A percentile compares a stretch with the other conserved stretches of the same genome.
phyloP scores from a whole-genome alignment of 495 filamentous ascomycete species.

The Daldinia loculata region DNA sequence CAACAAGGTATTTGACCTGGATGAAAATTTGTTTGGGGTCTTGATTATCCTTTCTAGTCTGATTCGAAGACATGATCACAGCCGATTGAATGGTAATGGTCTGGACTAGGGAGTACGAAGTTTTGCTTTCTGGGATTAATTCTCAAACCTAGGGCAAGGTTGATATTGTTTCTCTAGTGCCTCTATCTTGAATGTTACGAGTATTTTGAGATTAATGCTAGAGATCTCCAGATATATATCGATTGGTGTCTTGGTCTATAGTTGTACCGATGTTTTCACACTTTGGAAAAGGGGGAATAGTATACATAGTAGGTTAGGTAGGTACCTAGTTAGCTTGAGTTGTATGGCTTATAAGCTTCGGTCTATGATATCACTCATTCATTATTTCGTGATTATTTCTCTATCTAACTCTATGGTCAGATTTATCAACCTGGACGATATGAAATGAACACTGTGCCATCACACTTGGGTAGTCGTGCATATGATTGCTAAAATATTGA shows the following conservation, averaged over 20 bases:
- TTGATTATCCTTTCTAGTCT: background rate
- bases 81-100: background rate
- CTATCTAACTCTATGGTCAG: background rate
- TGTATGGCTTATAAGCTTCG: background rate
- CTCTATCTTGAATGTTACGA: background rate
- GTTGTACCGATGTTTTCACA: background rate
- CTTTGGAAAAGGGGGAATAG: background rate
- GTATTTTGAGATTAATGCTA: background rate
- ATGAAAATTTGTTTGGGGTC: background rate
- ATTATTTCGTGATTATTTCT: background rate
- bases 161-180: background rate
- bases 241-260: background rate
- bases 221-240: background rate
- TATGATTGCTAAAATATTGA: no score
- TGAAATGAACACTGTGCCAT: background rate
- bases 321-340: background rate
- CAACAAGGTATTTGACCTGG: background rate
- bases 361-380: background rate
- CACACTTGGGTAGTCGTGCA: background rate
- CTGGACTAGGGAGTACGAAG: background rate
- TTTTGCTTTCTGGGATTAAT: background rate
- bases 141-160: background rate
- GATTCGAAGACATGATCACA: background rate
- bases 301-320: no score
- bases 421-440: background rate